Evolutionary conservation across 331 rosid species (phyloP), one percentile per base, ranked within the genome.

Genomic region (Rhamnella rubrinervis): DNA sequence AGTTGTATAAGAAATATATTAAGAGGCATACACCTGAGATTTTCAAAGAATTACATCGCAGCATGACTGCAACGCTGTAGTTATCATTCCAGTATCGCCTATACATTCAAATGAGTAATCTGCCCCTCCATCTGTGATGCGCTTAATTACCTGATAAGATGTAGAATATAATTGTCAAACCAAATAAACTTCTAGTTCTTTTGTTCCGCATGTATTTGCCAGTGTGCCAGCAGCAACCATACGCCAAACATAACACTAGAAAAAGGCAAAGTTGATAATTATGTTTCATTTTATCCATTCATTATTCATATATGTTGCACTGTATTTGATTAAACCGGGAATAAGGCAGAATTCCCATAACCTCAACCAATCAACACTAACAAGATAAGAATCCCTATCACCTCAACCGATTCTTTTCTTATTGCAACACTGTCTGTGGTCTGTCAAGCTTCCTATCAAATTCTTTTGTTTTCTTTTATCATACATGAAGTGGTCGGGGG

Each of bases 21-120:
- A 49, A 46, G 64, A 20, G 38, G 21, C 66, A 25, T 57, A 50
- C 63, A 56, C 71, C 39, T 63, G 63, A 55, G 20, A 66, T 28
- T 14, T 49, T 38, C 18, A 46, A 65, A 65, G 26, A 31, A 72
- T 89, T 84, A 91, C 98, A 78, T 91, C 96, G 65, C 97, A 89
- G 63, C 97, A 89, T 59, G 98, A 90, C 68, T 87, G 96, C 90
- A 95, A 70, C 46, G 98, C 97, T 16, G 97, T 87, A 71, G 91
- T 84, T 70, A 91, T 77, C 96, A 83, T 84, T 82, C 85, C 89
- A 18, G 98, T 87, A 76, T 91, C 87, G 6, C 98, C 98, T 23
- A 87, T 80, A 61, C 98, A 91, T 83, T 91, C 98, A 31, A 93
- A 93, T 5, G 91, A 88, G 84, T 89, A 91, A 78, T 93, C 98